These are phyloP conservation scores for Nicotiana benthamiana DNA, from an alignment of 257 asterid species.

Conservation along the genomic window DNA sequence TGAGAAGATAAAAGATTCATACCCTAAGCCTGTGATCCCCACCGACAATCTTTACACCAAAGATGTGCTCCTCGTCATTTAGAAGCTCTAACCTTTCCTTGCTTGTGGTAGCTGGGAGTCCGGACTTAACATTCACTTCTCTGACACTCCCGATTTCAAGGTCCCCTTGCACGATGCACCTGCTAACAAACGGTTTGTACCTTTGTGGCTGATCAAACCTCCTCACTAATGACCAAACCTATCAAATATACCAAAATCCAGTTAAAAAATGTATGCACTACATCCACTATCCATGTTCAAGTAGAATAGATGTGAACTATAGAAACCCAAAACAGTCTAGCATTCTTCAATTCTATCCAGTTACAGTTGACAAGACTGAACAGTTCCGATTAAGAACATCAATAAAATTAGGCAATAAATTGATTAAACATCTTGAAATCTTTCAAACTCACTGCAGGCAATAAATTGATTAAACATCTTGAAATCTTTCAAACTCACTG, in stretches of 20 bases:
- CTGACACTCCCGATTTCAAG: slow-evolving; percentile 78
- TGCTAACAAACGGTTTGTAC: slow-evolving; percentile 84
- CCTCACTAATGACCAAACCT: slow-evolving; percentile 94
- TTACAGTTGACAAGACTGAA: not conserved
- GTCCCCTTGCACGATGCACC: slow-evolving; percentile 71
- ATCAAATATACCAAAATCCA: not conserved
- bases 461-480: not conserved
- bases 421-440: not conserved
- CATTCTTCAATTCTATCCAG: not conserved
- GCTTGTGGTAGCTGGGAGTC: slow-evolving; percentile 88
- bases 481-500: not conserved
- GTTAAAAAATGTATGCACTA: not conserved
- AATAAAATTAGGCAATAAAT: not conserved
- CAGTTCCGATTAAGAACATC: not conserved
- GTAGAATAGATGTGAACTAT: not conserved
- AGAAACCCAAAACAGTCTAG: not conserved
- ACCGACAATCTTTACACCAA: slow-evolving; percentile 77
- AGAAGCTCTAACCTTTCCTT: slow-evolving; percentile 74
- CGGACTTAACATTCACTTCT: slow-evolving; percentile 77
- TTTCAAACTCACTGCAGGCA: not conserved
- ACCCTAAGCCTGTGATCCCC: slow-evolving; percentile 95
- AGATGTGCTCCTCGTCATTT: slow-evolving; percentile 73
- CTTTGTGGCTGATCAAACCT: slow-evolving; percentile 91
- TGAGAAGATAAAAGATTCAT: not conserved
- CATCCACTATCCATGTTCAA: not conserved